Conservation (phyloP, 352 stramenopile genomes). For the Globisporangium acanthophoron region DNA sequence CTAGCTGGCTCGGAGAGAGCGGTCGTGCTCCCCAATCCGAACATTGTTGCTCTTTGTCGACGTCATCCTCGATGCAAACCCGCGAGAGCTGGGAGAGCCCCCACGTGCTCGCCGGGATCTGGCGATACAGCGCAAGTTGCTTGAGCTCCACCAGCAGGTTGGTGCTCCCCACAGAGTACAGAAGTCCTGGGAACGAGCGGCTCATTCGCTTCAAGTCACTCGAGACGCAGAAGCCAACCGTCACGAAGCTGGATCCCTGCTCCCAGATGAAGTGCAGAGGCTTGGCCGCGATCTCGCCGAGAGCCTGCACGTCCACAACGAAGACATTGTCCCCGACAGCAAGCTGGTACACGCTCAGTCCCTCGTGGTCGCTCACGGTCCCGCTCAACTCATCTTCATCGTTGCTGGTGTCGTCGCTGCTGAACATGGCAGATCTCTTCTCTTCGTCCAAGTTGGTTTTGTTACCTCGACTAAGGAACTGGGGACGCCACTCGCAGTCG, state of each 20-base stretch:
- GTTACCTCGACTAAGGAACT: constrained; percentile 28
- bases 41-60: constrained; percentile 64
- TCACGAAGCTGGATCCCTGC: constrained; percentile 20
- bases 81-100: constrained; percentile 43
- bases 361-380: constrained; percentile 10
- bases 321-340: constrained; percentile 33
- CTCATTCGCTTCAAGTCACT: constrained; percentile 43
- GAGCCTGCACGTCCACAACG: constrained; percentile 52
- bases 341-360: constrained; percentile 54
- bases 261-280: constrained; percentile 41
- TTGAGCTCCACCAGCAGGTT: constrained; percentile 47
- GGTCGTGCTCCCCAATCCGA: constrained; percentile 50
- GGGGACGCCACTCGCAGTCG: constrained; percentile 62
- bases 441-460: background rate
- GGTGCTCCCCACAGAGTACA: background rate
- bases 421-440: background rate
- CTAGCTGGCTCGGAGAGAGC: constrained; percentile 31
- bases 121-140: constrained; percentile 38
- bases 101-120: constrained; percentile 42
- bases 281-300: constrained; percentile 25
- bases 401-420: background rate
- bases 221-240: constrained; percentile 53
- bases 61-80: constrained; percentile 26
- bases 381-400: constrained; percentile 9
- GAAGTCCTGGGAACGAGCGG: constrained; percentile 42